These are phyloP conservation scores for Parasitella parasitica DNA, from an alignment of 371 early-diverging fungal species.

Conservation along the genomic window DNA sequence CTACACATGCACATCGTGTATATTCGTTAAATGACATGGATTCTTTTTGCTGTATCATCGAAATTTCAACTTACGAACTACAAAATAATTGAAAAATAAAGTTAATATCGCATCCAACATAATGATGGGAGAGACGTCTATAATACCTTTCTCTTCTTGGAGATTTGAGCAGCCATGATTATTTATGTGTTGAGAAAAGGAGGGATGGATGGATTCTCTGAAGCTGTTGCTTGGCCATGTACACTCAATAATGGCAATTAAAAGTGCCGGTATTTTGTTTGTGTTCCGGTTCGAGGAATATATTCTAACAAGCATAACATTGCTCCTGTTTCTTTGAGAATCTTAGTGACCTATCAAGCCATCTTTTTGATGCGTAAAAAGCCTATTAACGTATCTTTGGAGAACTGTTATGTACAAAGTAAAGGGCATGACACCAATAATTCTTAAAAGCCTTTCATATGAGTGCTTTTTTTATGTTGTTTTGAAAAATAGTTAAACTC, in stretches of 20 bases:
- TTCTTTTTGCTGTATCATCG: not conserved
- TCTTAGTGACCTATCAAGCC: too few species aligned
- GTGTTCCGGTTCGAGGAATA: not conserved
- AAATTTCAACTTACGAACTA: conserved; percentile 14
- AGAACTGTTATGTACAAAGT: too few species aligned
- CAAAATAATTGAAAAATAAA: not conserved
- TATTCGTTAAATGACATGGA: not conserved
- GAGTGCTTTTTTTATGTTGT: too few species aligned
- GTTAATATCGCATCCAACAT: not conserved
- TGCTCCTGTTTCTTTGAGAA: not conserved
- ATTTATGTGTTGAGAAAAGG: conserved; percentile 10
- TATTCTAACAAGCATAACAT: not conserved
- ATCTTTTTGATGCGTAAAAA: too few species aligned
- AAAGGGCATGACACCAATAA: too few species aligned
- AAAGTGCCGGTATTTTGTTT: not conserved
- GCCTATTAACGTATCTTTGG: too few species aligned
- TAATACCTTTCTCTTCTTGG: conserved; percentile 25
- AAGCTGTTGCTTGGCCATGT: not conserved
- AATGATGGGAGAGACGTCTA: not conserved
- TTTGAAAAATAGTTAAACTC: too few species aligned
- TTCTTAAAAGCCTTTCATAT: too few species aligned
- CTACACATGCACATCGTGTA: conserved; percentile 37
- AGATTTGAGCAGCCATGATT: conserved; percentile 24
- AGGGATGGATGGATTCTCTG: conserved; percentile 8
- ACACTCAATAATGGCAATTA: conserved; percentile 2